These are phyloP conservation scores for Lecanicillium sp. DNA, from an alignment of 2,329 filamentous ascomycete species.

Conservation along the genomic window DNA sequence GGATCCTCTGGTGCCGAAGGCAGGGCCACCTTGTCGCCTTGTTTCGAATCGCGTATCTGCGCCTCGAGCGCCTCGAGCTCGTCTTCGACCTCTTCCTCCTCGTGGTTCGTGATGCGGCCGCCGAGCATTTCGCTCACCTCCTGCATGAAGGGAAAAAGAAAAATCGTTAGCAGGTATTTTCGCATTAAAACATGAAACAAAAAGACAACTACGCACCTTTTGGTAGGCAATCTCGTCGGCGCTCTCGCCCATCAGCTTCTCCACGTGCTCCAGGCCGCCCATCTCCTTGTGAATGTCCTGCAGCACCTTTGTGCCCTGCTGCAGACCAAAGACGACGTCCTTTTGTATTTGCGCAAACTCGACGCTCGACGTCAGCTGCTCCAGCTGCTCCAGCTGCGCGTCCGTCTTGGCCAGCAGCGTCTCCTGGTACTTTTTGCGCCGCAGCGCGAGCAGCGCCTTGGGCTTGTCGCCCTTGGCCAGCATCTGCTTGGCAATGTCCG, in stretches of 20 bases:
- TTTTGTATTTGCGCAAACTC: conserved; percentile 97
- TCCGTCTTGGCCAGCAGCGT: conserved; percentile 83
- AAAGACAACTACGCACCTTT: conserved; percentile 63
- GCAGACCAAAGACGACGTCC: conserved; percentile 85
- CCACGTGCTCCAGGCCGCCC: conserved; percentile 87
- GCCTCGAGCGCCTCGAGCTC: conserved; percentile 75
- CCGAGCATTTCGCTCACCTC: conserved; percentile 90
- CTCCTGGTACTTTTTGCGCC: conserved; percentile 96
- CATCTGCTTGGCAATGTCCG: conserved; percentile 75
- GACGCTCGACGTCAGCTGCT: conserved; percentile 79
- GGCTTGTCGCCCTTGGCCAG: conserved; percentile 72
- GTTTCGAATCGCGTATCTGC: conserved; percentile 16
- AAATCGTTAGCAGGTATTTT: neutral
- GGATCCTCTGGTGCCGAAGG: conserved; percentile 25
- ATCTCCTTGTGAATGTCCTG: conserved; percentile 92
- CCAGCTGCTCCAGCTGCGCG: conserved; percentile 85
- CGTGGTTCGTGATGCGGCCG: conserved; percentile 81
- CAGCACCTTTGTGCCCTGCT: conserved; percentile 84
- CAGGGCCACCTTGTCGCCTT: conserved; percentile 11
- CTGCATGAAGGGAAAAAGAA: conserved; percentile 32
- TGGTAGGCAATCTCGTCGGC: conserved; percentile 90
- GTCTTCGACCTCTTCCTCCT: conserved; percentile 97
- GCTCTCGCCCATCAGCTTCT: conserved; percentile 89
- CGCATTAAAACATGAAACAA: too few relatives aligned
- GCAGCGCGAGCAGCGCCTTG: conserved; percentile 77